Evolutionary conservation across 75 land plant species (phyloP), one percentile per base, ranked within the genome.

Genomic region (Chamaecyparis obtusa): DNA sequence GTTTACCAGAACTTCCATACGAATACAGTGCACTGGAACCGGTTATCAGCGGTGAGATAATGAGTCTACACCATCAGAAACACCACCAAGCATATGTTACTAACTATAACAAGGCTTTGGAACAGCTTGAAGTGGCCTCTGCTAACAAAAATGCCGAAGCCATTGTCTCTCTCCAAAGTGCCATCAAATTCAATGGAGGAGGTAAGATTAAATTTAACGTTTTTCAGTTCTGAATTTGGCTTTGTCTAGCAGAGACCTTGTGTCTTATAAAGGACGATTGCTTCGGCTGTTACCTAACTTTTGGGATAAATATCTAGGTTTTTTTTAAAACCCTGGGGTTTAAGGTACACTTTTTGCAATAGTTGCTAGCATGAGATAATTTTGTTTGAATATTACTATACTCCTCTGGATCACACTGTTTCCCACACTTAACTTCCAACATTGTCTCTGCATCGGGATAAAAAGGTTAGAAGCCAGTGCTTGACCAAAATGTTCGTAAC

Each of bases 111-210:
- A 92, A 94, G 90, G 97, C 99, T 16, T 87, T 96, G 37, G 99
- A 98, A 92, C 94, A 96, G 92, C 94, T 98, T 81, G 85, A 93
- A 3, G 90, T 84, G 13, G 98, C 98, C 37, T 64, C 91, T 36
- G 49, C 11, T 51, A 88, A 90, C 64, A 92, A 93, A 39, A 92
- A 98, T 49, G 85, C 94, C 6, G 41, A 89, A 43, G 84, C 91
- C 32, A 91, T 94, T 51, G 99, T 96, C 37, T 76, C 84, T 49
- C 89, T 98, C 83, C 99, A 98, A 90, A 91, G 97, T 80, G 99
- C 99, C 85, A 85, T 98, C 92, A 98, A 94, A 69, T 98, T 98
- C 93, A 98, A 98, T 83, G 99, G 99, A 69, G 99, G 99, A 96
- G 99, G 99, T 96, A 32, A 41, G 86, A 33, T 37, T 41, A 24